phyloP scores from a whole-genome alignment of 768 basidiomycete species.

The Mycena filopes region DNA sequence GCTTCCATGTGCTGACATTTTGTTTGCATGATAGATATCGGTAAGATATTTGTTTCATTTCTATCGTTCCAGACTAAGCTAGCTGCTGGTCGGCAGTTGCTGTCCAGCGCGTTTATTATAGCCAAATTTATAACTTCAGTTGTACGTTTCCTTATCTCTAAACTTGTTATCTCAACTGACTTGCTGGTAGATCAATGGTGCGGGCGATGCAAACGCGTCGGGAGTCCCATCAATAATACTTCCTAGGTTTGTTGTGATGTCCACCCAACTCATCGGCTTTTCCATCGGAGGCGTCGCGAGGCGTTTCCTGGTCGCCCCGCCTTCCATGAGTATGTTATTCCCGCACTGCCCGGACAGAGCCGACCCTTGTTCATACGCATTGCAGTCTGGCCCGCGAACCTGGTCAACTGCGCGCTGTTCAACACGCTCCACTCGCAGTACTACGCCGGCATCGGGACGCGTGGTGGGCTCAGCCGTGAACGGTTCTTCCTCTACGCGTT shows the following conservation, averaged over 20 bases:
- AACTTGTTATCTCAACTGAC: constrained; percentile 7
- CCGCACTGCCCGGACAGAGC: not conserved
- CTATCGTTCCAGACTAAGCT: not conserved
- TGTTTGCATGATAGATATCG: constrained; percentile 16
- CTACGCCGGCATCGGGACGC: constrained; percentile 72
- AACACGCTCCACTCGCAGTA: constrained; percentile 83
- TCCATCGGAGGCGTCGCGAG: constrained; percentile 79
- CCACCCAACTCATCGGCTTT: constrained; percentile 83
- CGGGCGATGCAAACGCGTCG: no score
- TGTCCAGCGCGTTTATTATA: constrained; percentile 80
- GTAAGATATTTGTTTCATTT: constrained; percentile 3
- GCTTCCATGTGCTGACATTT: no score
- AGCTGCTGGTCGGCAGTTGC: constrained; percentile 64
- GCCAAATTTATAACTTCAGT: constrained; percentile 68
- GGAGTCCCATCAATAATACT: not conserved
- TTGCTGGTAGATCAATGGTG: constrained; percentile 68
- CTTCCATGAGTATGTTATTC: constrained; percentile 67
- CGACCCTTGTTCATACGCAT: not conserved
- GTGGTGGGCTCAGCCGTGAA: constrained; percentile 77
- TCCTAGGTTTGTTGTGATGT: constrained; percentile 72
- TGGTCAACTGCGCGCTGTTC: constrained; percentile 80
- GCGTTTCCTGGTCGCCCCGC: constrained; percentile 81
- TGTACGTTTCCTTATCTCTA: constrained; percentile 50
- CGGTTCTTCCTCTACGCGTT: constrained; percentile 81
- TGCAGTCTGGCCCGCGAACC: constrained; percentile 80